Evolutionary conservation across 148 eudicot species (phyloP), one percentile per base, ranked within the genome.

Genomic region (Beta vulgaris): DNA sequence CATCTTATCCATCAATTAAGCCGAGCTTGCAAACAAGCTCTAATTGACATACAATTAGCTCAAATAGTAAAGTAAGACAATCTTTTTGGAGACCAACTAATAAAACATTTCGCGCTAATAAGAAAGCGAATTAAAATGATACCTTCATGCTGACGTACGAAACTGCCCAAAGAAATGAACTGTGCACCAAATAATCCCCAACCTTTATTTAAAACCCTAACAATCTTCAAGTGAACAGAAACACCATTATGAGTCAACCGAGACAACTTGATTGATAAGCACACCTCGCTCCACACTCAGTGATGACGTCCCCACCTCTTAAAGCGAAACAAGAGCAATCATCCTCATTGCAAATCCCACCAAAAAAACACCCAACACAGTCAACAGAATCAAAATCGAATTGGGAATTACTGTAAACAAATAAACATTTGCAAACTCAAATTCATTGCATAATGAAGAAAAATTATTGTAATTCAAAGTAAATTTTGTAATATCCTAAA

Each of bases 131-230:
- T 1, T 12, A 21, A 73, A 49, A 9, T 76, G n/a, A n/a, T 79
- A 93, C 98, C 97, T 51, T 93, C 86, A 82, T 94, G 92, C 62
- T 94, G 93, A 65, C 94, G 89, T 19, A 93, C 85, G 65, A 91
- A 93, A 5, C 71, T 42, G 2, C 88, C 94, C 1, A 71, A 28
- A 1, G 70, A 72, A 75, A 89, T 82, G 13, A 78, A 54, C 74
- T 89, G 74, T 73, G 70, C 87, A 32, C 94, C 87, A 63, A 69
- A 76, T 85, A 94, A 81, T 0, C 93, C 87, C 97, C 98, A 94
- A 6, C 97, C 92, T 73, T 92, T 94, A 34, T 57, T 83, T 64
- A 7, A 34, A 75, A 75, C 72, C 49, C 85, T 85, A 66, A 85
- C 91, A 70, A 94, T 74, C 81, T 85, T 90, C 77, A 94, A n/a